Conservation (phyloP, 805 yeast genomes). For the Starmerella tilneyi region DNA sequence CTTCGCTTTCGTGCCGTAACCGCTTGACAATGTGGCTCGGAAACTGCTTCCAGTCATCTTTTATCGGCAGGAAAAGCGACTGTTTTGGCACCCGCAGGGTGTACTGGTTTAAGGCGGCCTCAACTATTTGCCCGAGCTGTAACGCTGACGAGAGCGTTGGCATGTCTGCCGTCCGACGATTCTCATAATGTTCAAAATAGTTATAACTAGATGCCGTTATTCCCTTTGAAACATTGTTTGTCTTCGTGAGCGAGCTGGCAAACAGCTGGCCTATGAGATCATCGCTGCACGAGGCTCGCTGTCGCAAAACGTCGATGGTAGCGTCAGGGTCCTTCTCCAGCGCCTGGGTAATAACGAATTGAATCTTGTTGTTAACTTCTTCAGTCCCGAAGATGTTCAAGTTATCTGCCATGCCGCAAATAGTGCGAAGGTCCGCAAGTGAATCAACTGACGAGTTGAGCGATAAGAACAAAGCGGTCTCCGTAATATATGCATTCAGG, state of each 20-base stretch:
- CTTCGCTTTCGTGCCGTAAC: not conserved
- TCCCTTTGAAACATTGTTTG: not conserved
- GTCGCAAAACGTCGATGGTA: not conserved
- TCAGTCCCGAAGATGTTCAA: not conserved
- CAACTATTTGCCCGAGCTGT: conserved; percentile 4
- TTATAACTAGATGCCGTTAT: not conserved
- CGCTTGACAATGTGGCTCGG: not conserved
- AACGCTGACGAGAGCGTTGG: not conserved
- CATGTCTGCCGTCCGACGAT: not conserved
- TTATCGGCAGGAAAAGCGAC: not conserved
- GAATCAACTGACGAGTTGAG: not conserved
- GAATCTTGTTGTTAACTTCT: not conserved
- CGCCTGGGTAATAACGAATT: not conserved
- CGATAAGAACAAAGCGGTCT: not conserved
- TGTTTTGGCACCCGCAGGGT: not conserved
- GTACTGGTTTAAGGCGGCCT: not conserved
- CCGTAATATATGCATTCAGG: not conserved
- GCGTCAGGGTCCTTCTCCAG: not conserved
- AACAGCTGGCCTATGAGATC: not conserved
- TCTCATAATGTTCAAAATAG: not conserved
- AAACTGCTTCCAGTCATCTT: not conserved
- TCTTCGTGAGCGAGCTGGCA: not conserved
- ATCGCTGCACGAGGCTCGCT: not conserved
- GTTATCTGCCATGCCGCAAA: not conserved
- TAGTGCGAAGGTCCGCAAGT: not conserved